A percentile compares a stretch with the other conserved stretches of the same genome.
Evolutionary conservation across 2,329 filamentous ascomycete genomes (phyloP).

Genomic region (Nothophoma quercina): DNA sequence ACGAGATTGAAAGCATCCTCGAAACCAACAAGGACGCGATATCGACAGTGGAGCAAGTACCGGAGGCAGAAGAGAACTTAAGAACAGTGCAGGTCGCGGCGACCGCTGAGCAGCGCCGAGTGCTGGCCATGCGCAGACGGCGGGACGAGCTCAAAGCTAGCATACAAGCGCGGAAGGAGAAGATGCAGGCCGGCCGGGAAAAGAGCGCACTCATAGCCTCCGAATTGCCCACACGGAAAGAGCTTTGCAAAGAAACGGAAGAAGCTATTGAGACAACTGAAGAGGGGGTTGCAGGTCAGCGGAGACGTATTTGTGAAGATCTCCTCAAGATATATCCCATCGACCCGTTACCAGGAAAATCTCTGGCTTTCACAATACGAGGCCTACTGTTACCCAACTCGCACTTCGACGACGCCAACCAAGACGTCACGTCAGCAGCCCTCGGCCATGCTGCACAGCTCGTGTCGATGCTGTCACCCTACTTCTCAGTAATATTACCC

Average conservation of each 20-base stretch:
- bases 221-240: slow-evolving; percentile 65
- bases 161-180: slow-evolving; percentile 68
- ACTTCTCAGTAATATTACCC: slow-evolving; percentile 78
- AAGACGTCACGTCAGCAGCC: slow-evolving; percentile 79
- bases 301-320: slow-evolving; percentile 86
- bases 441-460: slow-evolving; percentile 82
- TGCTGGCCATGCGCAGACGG: slow-evolving; percentile 68
- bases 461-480: slow-evolving; percentile 78
- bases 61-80: slow-evolving; percentile 55
- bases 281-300: slow-evolving; percentile 80
- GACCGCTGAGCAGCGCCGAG: slow-evolving; percentile 68
- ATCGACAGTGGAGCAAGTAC: slow-evolving; percentile 44
- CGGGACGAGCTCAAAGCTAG: slow-evolving; percentile 73
- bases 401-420: slow-evolving; percentile 72
- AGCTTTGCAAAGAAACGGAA: slow-evolving; percentile 59
- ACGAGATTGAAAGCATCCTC: slow-evolving; percentile 73
- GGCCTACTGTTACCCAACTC: slow-evolving; percentile 82
- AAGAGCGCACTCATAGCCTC: slow-evolving; percentile 65
- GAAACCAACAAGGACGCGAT: slow-evolving; percentile 50
- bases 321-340: slow-evolving; percentile 83
- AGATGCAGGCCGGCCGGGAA: slow-evolving; percentile 70
- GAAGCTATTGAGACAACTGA: slow-evolving; percentile 64
- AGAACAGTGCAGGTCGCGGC: slow-evolving; percentile 62
- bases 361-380: slow-evolving; percentile 85
- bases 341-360: slow-evolving; percentile 66